Base-by-base conservation (phyloP, 2,329 filamentous ascomycete genomes). In the Phyllosticta ampelicida region DNA sequence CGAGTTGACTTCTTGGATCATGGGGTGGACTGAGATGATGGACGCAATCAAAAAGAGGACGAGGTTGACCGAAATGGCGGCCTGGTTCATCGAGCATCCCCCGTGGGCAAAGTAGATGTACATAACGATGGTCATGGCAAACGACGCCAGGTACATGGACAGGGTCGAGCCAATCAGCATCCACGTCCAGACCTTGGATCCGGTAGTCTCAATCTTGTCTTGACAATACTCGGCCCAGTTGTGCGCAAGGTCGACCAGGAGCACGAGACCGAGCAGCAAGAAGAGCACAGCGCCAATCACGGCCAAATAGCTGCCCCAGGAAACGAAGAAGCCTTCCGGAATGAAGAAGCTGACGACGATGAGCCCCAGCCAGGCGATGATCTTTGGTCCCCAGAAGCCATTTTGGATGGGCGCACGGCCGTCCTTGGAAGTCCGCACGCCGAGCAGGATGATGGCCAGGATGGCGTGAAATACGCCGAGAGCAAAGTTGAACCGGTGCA, bases 351-450 rank as follows among this genome's bases (percentile, higher is more conserved):
- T 95, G 60, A 95, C 71, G 60, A 96, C 89, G 61, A 97, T 85
- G 64, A 97, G 82, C 13, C 80, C 84, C 54, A 96, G 70, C 94
- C 94, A 99, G 55, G 85, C 83, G 61, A 96, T 83, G 60, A 99
- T 81, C 76, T 99, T 99, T 51, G 94, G 94, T 1, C 91, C 94
- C 94, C 94, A 99, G 74, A 90, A 99, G n/a, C 92, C 94, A 75
- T 99, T 99, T 70, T 99, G 94, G 56, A 99, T 81, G 18, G 84
- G 82, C 1, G 94, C 91, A 63, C 94, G 86, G 51, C 87, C 87
- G 70, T 95, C 88, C 72, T 89, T 94, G 21, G 91, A 94, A 53
- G 85, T 90, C 56, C 83, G 84, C 55, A 99, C 90, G 55, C 94
- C 94, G 58, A 97, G 79, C 51, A 99, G 81, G 61, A 96, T 80